These are phyloP conservation scores for Biancaea sappan DNA, from an alignment of 306 rosid species.

Conservation along the genomic window DNA sequence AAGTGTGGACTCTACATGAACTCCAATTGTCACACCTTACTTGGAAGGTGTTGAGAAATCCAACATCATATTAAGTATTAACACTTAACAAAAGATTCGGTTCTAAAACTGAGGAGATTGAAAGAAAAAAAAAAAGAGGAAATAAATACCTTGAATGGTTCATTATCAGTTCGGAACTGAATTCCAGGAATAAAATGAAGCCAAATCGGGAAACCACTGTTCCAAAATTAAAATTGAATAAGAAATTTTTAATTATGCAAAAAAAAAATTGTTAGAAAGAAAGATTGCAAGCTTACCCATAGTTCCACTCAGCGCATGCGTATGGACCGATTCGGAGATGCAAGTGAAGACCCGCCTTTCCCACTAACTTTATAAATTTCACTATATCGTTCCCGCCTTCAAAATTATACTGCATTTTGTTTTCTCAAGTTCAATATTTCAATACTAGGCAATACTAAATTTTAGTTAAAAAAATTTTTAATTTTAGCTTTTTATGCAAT, in stretches of 20 bases:
- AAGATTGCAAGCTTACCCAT: constrained; percentile 58
- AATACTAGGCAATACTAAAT: too few species aligned
- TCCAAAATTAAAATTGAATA: background rate
- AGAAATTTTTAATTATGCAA: background rate
- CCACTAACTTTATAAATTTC: constrained; percentile 75
- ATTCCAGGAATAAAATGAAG: constrained; percentile 81
- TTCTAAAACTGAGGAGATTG: background rate
- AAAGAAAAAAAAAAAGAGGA: background rate
- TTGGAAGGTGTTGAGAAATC: too few species aligned
- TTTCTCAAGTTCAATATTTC: too few species aligned
- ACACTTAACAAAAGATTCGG: background rate
- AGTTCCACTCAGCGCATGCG: constrained; percentile 98
- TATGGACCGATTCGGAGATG: constrained; percentile 97
- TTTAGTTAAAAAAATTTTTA: too few species aligned
- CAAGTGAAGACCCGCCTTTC: constrained; percentile 76
- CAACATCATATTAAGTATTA: too few species aligned
- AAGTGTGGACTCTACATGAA: too few species aligned
- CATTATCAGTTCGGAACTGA: constrained; percentile 78
- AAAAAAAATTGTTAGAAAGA: background rate
- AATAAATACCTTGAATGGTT: constrained; percentile 76
- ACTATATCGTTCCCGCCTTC: constrained; percentile 78
- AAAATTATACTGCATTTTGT: constrained; percentile 82
- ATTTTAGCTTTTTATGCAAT: too few species aligned
- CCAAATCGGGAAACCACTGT: constrained; percentile 95
- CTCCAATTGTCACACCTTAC: too few species aligned